These are phyloP conservation scores for Ascoidea asiatica DNA, from an alignment of 805 yeast genomes.

Conservation along the genomic window DNA sequence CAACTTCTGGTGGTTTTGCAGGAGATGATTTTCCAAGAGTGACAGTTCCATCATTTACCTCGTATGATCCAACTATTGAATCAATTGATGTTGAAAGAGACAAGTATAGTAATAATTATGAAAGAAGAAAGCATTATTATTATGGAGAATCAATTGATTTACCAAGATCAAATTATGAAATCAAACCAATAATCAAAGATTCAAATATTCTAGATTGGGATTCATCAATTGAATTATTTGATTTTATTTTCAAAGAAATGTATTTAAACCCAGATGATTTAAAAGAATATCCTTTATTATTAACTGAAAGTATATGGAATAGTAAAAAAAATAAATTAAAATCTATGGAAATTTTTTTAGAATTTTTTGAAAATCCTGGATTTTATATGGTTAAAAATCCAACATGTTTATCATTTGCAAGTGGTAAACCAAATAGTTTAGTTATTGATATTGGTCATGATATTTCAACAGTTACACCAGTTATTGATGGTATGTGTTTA, in stretches of 20 bases:
- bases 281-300: constrained; percentile 57
- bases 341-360: constrained; percentile 61
- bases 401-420: constrained; percentile 80
- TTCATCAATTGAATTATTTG: constrained; percentile 63
- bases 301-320: constrained; percentile 87
- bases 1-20: constrained; percentile 80
- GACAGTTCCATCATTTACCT: constrained; percentile 48
- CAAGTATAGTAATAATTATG: constrained; percentile 1
- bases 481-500: constrained; percentile 68
- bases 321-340: constrained; percentile 49
- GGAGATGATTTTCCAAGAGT: constrained; percentile 83
- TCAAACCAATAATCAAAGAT: constrained; percentile 46
- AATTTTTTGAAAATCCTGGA: constrained; percentile 62
- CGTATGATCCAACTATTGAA: constrained; percentile 4
- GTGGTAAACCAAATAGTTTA: constrained; percentile 76
- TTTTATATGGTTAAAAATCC: constrained; percentile 71
- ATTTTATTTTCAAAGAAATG: constrained; percentile 38
- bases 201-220: constrained; percentile 77
- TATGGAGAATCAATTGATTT: constrained; percentile 30
- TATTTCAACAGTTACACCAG: constrained; percentile 63
- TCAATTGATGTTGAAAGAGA: constrained; percentile 12
- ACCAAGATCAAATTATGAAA: constrained; percentile 38
- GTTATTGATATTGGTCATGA: constrained; percentile 84
- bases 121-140: constrained; percentile 14
- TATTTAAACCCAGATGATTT: constrained; percentile 27